Evolutionary conservation across 106 monocot genomes (phyloP).

Genomic region (Platanthera guangdongensis): DNA sequence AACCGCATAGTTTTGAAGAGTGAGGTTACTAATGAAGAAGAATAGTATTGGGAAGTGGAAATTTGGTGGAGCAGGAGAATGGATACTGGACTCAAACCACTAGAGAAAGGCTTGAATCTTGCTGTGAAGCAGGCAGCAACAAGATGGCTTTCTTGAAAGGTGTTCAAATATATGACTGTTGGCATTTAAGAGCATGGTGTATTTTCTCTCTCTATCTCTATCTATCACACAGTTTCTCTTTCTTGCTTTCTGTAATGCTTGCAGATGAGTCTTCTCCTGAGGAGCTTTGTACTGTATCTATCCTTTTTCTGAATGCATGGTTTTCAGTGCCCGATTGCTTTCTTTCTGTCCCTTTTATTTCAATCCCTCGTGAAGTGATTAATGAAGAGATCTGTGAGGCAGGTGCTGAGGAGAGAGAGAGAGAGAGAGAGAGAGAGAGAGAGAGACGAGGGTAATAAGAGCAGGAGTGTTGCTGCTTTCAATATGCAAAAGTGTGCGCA

Average conservation of each 20-base stretch:
- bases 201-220: neutral
- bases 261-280: neutral
- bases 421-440: neutral
- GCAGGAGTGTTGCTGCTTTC: no score
- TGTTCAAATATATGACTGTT: no score
- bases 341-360: conserved; percentile 1
- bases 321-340: conserved; percentile 8
- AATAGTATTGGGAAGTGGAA: neutral
- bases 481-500: no score
- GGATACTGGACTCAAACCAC: neutral
- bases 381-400: neutral
- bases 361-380: conserved; percentile 6
- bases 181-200: neutral
- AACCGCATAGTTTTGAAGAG: no score
- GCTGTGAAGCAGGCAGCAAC: neutral
- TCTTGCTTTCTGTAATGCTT: neutral
- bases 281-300: neutral
- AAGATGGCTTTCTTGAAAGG: no score
- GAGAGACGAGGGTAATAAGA: no score
- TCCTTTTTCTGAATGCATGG: conserved; percentile 3
- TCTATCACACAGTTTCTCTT: neutral
- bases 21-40: neutral
- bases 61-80: neutral
- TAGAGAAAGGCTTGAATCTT: neutral
- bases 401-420: neutral